These are phyloP conservation scores for Telfairia occidentalis DNA, from an alignment of 331 rosid species.

Conservation along the genomic window DNA sequence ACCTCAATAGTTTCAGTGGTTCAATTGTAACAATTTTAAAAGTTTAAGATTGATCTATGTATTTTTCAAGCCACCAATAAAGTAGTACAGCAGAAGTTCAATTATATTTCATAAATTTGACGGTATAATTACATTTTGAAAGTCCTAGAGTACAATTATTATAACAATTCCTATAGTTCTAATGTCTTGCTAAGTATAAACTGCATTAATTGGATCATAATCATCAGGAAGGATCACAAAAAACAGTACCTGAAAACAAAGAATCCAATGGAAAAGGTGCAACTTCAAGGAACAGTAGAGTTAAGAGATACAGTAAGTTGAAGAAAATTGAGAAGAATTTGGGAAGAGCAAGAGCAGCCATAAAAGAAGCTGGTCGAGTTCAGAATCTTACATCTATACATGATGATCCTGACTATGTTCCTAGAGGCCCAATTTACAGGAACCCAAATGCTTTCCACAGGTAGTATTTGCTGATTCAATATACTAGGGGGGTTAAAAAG, in stretches of 20 bases:
- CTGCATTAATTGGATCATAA: neutral
- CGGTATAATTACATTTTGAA: too few species aligned
- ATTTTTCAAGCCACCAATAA: too few species aligned
- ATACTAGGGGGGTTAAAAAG: too few species aligned
- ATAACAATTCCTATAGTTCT: too few species aligned
- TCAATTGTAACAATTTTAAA: too few species aligned
- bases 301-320: conserved; percentile 1
- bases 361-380: conserved; percentile 30
- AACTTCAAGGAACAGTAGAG: neutral
- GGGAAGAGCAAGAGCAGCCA: conserved; percentile 38
- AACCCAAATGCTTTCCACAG: conserved; percentile 56
- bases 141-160: too few species aligned
- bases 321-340: conserved; percentile 31
- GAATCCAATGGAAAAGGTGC: neutral
- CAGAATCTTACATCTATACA: conserved; percentile 18
- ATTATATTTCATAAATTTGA: too few species aligned
- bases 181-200: neutral
- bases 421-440: conserved; percentile 36
- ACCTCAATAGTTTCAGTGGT: too few species aligned
- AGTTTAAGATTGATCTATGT: too few species aligned
- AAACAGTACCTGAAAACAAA: neutral
- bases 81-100: too few species aligned
- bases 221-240: neutral
- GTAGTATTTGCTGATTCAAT: conserved; percentile 19
- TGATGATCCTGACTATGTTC: conserved; percentile 26